Evolutionary conservation across 1,284 basidiomycete species (phyloP), one percentile per base, ranked within the genome.

Genomic region (Sporisorium graminicola): DNA sequence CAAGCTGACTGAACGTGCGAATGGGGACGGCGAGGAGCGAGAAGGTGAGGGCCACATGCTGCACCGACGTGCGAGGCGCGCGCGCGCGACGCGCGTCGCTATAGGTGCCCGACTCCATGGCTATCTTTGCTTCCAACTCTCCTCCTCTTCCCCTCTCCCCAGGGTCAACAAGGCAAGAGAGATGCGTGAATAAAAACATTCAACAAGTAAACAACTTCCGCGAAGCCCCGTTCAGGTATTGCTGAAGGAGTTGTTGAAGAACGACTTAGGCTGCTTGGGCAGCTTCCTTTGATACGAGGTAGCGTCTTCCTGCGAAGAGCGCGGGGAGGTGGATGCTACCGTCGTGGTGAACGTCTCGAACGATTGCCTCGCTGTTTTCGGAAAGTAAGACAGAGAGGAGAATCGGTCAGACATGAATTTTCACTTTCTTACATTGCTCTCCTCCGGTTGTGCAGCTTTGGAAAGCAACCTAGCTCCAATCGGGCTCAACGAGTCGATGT

Each of bases 231-330:
- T 20, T 67, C 44, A 74, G 24, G 61, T 68, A 35, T 54, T 54
- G 53, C 47, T 26, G 31, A 74, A 74, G 10, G 71, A 16, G 54
- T 68, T 67, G 61, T 74, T 68, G 58, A 74, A 74, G 44, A 74
- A 74, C 29, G 61, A 37, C 49, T 74, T 74, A 31, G 63, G 65
- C 55, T 61, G 58, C 43, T 68, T 68, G 13, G 35, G 27, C 20
- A 66, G 22, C 40, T 68, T 58, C 18, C 61, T 44, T 44, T 59
- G 57, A 29, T 29, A 27, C 44, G 63, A 57, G 4, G 50, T n/a
- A 18, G 16, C 37, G 4, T 5, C 37, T n/a, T 40, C 20, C 2
- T 5, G 20, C 22, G 33, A 10, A 20, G 31, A 14, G 42, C 16
- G 18, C 5, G 16, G 2, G 14, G 52, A 27, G 26, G 40, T 49